phyloP scores from a whole-genome alignment of 2,329 filamentous ascomycete species.

The Colletotrichum paranaense region DNA sequence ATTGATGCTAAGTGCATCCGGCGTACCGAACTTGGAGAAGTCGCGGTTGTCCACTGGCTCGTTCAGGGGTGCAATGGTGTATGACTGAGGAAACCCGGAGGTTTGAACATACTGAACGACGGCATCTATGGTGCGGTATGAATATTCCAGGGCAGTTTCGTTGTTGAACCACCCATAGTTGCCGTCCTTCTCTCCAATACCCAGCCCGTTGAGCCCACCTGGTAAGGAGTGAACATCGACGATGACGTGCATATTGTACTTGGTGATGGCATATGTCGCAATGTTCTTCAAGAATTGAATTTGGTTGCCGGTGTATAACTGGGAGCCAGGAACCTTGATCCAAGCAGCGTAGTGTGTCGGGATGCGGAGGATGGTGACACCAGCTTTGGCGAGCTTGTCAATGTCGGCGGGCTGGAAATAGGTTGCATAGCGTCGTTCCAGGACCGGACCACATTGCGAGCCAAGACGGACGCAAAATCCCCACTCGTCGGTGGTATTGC shows the following conservation, averaged over 20 bases:
- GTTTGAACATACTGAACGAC: no score
- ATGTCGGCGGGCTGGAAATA: slow-evolving; percentile 12
- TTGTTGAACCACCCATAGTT: no score
- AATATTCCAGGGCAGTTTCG: no score
- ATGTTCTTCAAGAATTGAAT: no score
- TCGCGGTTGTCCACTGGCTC: slow-evolving; percentile 21
- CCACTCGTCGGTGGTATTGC: slow-evolving; percentile 18
- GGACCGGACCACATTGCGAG: not conserved
- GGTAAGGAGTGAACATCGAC: no score
- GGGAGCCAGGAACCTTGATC: slow-evolving; percentile 15
- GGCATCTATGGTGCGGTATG: no score
- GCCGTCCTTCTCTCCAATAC: no score
- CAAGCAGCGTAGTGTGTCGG: slow-evolving; percentile 17
- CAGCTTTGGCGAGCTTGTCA: slow-evolving; percentile 17
- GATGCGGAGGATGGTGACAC: slow-evolving; percentile 9
- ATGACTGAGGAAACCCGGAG: no score
- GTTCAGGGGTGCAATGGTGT: slow-evolving; percentile 4
- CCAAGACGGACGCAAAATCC: no score
- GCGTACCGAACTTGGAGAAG: slow-evolving; percentile 11
- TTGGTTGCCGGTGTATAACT: slow-evolving; percentile 3
- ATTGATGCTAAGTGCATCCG: slow-evolving; percentile 3
- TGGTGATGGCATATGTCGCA: no score
- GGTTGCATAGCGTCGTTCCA: slow-evolving; percentile 12
- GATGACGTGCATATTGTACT: no score
- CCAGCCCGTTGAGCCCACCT: no score